Evolutionary conservation across 495 filamentous ascomycete genomes (phyloP).

Genomic region (Neurospora tetraspora): DNA sequence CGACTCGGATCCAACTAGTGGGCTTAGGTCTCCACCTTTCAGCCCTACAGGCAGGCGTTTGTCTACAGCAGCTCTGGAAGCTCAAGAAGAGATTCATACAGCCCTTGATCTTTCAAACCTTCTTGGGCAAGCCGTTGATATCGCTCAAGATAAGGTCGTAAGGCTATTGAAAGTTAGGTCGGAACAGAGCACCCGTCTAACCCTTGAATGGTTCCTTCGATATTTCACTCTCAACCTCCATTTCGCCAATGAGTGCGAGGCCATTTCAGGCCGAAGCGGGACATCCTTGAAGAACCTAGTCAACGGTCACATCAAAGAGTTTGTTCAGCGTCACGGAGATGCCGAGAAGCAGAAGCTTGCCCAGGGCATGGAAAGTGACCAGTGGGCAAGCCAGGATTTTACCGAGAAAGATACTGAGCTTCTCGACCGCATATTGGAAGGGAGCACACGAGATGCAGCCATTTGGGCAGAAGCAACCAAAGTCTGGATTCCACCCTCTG

Average conservation of each 20-base stretch:
- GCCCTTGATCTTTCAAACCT: conserved; percentile 87
- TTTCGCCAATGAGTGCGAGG: conserved; percentile 95
- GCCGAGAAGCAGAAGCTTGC: conserved; percentile 69
- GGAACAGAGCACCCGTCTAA: conserved; percentile 65
- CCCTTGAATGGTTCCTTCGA: conserved; percentile 68
- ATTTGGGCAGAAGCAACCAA: conserved; percentile 62
- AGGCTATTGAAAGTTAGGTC: conserved; percentile 87
- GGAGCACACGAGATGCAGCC: conserved; percentile 70
- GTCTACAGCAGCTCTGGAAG: conserved; percentile 23
- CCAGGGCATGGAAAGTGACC: conserved; percentile 77
- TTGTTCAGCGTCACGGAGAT: conserved; percentile 66
- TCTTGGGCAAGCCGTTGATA: conserved; percentile 88
- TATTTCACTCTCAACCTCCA: conserved; percentile 91
- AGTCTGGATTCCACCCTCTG: conserved; percentile 53
- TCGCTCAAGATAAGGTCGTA: conserved; percentile 83
- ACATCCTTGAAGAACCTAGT: conserved; percentile 77
- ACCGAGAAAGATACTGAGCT: conserved; percentile 52
- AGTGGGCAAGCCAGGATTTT: conserved; percentile 87
- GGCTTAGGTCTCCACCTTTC: conserved; percentile 36
- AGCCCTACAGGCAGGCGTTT: conserved; percentile 33
- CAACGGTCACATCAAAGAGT: conserved; percentile 85
- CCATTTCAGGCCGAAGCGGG: conserved; percentile 82
- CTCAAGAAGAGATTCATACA: conserved; percentile 74
- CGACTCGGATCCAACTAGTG: conserved; percentile 18
- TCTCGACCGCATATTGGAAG: conserved; percentile 58